Conservation (phyloP, 805 yeast species). For the Teunomyces gatunensis region DNA sequence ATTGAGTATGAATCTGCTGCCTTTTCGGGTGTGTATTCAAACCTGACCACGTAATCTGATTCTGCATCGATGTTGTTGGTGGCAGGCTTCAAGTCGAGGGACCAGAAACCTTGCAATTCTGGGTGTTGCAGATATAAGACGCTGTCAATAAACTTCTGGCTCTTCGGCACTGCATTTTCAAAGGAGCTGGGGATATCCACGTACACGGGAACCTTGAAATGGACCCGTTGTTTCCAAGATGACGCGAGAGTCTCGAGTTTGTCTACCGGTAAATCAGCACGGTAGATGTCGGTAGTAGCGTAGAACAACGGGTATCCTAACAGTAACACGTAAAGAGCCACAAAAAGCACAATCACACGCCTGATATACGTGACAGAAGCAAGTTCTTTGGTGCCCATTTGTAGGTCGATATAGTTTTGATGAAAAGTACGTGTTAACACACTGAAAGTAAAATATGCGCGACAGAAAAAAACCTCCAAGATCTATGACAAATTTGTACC, state of each 20-base stretch:
- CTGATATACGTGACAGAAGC: slow-evolving; percentile 9
- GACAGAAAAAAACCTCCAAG: neutral
- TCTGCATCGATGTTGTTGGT: slow-evolving; percentile 11
- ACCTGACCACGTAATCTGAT: slow-evolving; percentile 38
- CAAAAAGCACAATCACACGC: slow-evolving; percentile 10
- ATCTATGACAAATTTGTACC: neutral
- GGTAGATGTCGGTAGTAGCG: slow-evolving; percentile 56
- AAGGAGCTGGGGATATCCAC: slow-evolving; percentile 33
- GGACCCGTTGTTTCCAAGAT: slow-evolving; percentile 21
- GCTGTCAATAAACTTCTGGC: slow-evolving; percentile 37
- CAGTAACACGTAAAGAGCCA: slow-evolving; percentile 15
- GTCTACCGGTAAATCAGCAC: slow-evolving; percentile 57
- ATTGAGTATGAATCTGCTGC: slow-evolving; percentile 20
- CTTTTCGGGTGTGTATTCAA: slow-evolving; percentile 21
- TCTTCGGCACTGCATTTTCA: slow-evolving; percentile 24
- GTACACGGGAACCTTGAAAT: slow-evolving; percentile 43
- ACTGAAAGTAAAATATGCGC: neutral
- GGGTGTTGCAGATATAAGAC: slow-evolving; percentile 22
- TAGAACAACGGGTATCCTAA: slow-evolving; percentile 22
- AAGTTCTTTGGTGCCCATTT: neutral
- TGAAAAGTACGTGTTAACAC: neutral
- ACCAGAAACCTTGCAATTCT: slow-evolving; percentile 27
- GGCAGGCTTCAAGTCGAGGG: slow-evolving; percentile 21
- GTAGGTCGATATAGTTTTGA: neutral
- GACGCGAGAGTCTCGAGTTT: slow-evolving; percentile 34